Evolutionary conservation across 371 early-diverging fungal species (phyloP).

Genomic region (Lichtheimia ramosa): DNA sequence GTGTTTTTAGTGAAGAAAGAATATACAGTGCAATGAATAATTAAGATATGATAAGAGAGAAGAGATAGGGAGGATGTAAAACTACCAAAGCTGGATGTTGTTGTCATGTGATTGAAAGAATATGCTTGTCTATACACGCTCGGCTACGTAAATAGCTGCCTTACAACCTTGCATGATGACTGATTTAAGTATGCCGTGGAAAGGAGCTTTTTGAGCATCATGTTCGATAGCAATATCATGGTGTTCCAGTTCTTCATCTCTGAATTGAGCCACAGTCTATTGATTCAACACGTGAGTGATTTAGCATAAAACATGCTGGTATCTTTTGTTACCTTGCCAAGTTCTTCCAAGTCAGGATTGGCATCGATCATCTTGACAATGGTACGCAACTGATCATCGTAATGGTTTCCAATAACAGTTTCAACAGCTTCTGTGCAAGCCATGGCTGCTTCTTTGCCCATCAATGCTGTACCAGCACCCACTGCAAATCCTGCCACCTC

Average conservation of each 20-base stretch:
- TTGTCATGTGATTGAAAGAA: too few relatives aligned
- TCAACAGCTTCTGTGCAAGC: constrained; percentile 98
- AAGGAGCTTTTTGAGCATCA: constrained; percentile 84
- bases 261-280: constrained; percentile 72
- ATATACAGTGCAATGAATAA: too few relatives aligned
- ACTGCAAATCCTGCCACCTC: constrained; percentile 85
- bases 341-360: constrained; percentile 50
- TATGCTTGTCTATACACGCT: constrained; percentile 28
- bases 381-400: constrained; percentile 89
- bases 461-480: constrained; percentile 84
- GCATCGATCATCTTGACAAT: constrained; percentile 57
- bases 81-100: too few relatives aligned
- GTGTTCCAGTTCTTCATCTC: constrained; percentile 97
- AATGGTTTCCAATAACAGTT: constrained; percentile 95
- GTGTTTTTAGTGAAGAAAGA: too few relatives aligned
- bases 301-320: neutral
- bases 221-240: constrained; percentile 88
- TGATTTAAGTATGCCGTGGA: constrained; percentile 67
- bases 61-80: too few relatives aligned
- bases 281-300: neutral
- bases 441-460: constrained; percentile 96
- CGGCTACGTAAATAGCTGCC: constrained; percentile 79
- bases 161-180: constrained; percentile 84
- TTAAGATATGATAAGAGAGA: too few relatives aligned
- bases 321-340: constrained; percentile 51